phyloP scores from a whole-genome alignment of 495 filamentous ascomycete genomes.

The Aspergillus sparsus region DNA sequence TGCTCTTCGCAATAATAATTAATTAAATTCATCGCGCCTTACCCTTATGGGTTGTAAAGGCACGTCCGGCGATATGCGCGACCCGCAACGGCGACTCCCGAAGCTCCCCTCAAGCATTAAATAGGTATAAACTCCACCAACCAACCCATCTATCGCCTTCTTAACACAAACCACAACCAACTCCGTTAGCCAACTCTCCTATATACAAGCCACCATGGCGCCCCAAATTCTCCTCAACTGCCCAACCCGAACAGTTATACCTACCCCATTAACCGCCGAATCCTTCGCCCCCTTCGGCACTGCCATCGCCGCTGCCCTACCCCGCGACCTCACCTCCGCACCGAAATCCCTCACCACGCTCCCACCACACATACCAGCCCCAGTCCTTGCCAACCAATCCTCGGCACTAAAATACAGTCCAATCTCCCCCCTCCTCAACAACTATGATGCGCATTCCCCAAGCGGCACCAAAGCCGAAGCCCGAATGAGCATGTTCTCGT shows the following conservation, averaged over 20 bases:
- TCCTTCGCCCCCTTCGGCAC: constrained; percentile 82
- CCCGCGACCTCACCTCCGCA: constrained; percentile 51
- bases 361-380: constrained; percentile 38
- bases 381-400: constrained; percentile 74
- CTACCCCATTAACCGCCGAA: constrained; percentile 61
- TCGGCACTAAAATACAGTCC: constrained; percentile 83
- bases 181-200: neutral
- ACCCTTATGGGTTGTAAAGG: too few relatives aligned
- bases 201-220: constrained; percentile 8
- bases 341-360: constrained; percentile 36
- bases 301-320: constrained; percentile 71
- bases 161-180: constrained; percentile 1
- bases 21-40: too few relatives aligned
- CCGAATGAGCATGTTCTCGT: constrained; percentile 87
- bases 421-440: constrained; percentile 68
- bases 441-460: constrained; percentile 61
- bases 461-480: constrained; percentile 61
- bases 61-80: neutral
- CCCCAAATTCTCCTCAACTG: constrained; percentile 38
- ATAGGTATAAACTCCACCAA: neutral
- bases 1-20: too few relatives aligned
- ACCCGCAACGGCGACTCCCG: constrained; percentile 22
- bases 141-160: neutral
- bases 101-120: neutral
- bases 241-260: constrained; percentile 41